phyloP scores from a whole-genome alignment of 306 rosid species.

The Pterocarpus santalinus region DNA sequence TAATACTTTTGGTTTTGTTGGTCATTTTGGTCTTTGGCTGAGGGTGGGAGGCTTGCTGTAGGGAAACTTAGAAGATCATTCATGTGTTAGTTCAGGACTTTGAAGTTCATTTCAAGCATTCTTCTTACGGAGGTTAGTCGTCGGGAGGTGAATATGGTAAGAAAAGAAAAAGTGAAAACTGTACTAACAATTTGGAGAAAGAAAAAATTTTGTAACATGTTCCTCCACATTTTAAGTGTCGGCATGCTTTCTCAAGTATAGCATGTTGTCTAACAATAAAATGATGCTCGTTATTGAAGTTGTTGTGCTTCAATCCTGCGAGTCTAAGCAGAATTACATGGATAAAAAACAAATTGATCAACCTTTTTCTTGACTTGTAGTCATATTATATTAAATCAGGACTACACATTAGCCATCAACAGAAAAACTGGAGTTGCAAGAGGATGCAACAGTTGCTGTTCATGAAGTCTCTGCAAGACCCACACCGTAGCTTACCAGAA shows the following conservation, averaged over 20 bases:
- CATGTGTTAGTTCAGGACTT: not conserved
- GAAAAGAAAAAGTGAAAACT: not conserved
- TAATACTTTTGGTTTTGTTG: not conserved
- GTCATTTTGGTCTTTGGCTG: not conserved
- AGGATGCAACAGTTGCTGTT: not conserved
- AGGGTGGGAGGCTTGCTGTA: conserved; percentile 1
- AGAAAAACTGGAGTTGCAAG: not conserved
- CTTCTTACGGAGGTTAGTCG: not conserved
- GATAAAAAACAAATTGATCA: not conserved
- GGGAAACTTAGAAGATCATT: not conserved
- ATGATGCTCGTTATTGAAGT: not conserved
- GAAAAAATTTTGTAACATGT: not conserved
- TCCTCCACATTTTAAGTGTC: conserved; percentile 19
- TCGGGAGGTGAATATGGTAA: not conserved
- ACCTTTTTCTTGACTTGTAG: not conserved
- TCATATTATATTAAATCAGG: not conserved
- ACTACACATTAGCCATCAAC: not conserved
- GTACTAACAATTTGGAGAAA: not conserved
- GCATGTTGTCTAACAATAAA: not conserved
- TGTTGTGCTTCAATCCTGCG: not conserved
- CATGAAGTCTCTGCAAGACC: conserved; percentile 14
- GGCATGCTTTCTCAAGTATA: not conserved
- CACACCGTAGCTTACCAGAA: not conserved
- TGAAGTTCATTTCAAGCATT: conserved; percentile 15
- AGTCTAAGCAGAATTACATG: conserved; percentile 7